Evolutionary conservation across 2,329 filamentous ascomycete genomes (phyloP).

Genomic region (Penicillium italicum): DNA sequence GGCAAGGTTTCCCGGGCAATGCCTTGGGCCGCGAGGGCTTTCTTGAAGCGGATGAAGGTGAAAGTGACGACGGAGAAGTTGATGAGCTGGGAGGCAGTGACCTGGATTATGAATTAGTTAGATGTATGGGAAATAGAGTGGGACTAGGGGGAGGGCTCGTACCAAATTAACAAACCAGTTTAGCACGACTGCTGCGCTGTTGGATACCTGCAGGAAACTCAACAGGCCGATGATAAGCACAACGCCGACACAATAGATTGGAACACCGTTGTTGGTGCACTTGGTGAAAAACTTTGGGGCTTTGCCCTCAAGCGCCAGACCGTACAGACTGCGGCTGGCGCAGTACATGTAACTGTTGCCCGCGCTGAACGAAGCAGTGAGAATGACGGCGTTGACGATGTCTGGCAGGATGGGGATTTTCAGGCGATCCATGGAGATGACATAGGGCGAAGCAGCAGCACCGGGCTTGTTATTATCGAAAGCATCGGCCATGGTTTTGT

Average conservation of each 20-base stretch:
- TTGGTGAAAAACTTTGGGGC: constrained; percentile 63
- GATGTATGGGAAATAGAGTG: background rate
- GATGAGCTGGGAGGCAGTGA: constrained; percentile 72
- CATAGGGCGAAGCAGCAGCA: constrained; percentile 69
- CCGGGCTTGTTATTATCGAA: constrained; percentile 59
- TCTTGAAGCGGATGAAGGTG: constrained; percentile 69
- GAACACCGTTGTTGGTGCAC: constrained; percentile 64
- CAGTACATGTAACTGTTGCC: constrained; percentile 68
- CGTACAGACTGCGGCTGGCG: constrained; percentile 65
- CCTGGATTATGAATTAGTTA: constrained; percentile 24
- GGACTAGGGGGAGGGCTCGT: constrained; percentile 11
- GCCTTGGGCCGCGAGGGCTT: constrained; percentile 66
- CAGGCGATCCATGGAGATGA: constrained; percentile 63
- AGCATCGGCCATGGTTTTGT: constrained; percentile 58
- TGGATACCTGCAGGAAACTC: constrained; percentile 69
- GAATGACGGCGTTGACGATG: constrained; percentile 69
- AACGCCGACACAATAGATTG: constrained; percentile 66
- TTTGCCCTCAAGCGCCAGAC: constrained; percentile 65
- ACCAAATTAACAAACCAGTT: constrained; percentile 67
- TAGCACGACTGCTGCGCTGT: constrained; percentile 63
- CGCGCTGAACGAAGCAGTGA: constrained; percentile 65
- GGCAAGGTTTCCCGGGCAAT: constrained; percentile 65
- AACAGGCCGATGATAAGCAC: constrained; percentile 67
- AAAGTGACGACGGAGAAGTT: constrained; percentile 67
- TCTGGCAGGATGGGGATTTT: constrained; percentile 62